These are phyloP conservation scores for Setaria viridis DNA, from an alignment of 202 grass and related monocot species.

Conservation along the genomic window DNA sequence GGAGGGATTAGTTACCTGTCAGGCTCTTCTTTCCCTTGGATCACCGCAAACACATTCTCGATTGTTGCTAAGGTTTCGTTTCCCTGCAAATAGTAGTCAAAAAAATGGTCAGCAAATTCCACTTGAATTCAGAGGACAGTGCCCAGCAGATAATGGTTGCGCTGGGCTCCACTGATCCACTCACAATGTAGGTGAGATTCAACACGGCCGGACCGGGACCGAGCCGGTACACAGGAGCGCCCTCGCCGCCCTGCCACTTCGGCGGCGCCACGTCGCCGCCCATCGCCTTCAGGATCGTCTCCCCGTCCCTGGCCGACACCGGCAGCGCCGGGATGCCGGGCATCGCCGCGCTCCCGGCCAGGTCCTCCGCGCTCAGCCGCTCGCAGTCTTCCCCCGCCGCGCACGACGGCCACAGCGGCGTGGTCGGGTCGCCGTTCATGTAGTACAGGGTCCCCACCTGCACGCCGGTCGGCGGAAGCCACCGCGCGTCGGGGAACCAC, in stretches of 20 bases:
- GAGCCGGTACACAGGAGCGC: conserved; percentile 55
- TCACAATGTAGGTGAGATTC: conserved; percentile 71
- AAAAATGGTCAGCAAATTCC: neutral
- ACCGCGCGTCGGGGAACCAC: conserved; percentile 57
- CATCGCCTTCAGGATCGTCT: conserved; percentile 59
- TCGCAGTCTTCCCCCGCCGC: conserved; percentile 55
- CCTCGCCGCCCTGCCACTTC: conserved; percentile 70
- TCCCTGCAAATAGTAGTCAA: conserved; percentile 45
- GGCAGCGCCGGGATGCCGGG: conserved; percentile 70
- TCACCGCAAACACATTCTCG: conserved; percentile 73
- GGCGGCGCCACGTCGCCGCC: conserved; percentile 61
- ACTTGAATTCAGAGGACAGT: neutral
- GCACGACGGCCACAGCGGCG: conserved; percentile 70
- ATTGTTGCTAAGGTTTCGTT: conserved; percentile 70
- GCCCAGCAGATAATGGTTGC: neutral
- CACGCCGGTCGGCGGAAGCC: conserved; percentile 71
- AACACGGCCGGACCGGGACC: conserved; percentile 70
- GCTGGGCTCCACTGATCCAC: neutral
- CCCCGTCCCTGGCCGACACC: conserved; percentile 66
- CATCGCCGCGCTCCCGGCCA: conserved; percentile 54
- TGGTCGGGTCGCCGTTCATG: conserved; percentile 69
- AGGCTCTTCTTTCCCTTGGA: conserved; percentile 72
- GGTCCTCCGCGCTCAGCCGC: conserved; percentile 57
- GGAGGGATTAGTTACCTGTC: conserved; percentile 51
- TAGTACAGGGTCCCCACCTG: conserved; percentile 67